Evolutionary conservation across 306 rosid genomes (phyloP), one percentile per base, ranked within the genome.

Genomic region (Pueraria montana): DNA sequence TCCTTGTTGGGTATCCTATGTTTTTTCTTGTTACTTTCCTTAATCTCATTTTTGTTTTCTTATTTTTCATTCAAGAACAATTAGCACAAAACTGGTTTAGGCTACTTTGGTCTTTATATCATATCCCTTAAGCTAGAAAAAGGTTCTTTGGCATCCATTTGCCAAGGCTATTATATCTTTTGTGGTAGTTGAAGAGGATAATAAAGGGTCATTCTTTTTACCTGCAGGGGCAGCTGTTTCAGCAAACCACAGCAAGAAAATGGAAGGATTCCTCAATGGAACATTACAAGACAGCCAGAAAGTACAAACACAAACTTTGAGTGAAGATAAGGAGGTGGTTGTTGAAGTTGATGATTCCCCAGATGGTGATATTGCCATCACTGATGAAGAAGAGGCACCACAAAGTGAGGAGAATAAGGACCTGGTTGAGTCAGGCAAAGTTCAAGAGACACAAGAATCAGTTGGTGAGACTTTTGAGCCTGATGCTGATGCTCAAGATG

Each of bases 241-340:
- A 46, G 77, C 86, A 70, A 48, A 43, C 56, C 50, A 49, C 30
- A 55, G 14, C 45, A 8, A 78, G 81, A 89, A 90, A 82, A 90
- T 92, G 95, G 97, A 84, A 46, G 91, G 59, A 53, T 71, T 87
- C 38, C 66, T 83, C 21, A 79, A 89, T 74, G 91, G 82, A 34
- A 63, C 61, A 43, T 52, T 85, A 21, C 86, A 74, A 27, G 89
- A 85, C 59, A 72, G 53, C 32, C 82, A 46, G 32, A 84, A 81
- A 56, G 66, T 61, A 5, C 88, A 80, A 34, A 3, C 71, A 34
- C 23, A 7, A 76, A 65, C 77, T 11, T 70, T 21, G 17, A 68
- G 12, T 11, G 74, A 68, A 59, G 74, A 72, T 14, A 85, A 82
- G 46, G 80, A 70, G 30, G 85, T 80, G 76, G 66, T 23, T 9